These are phyloP conservation scores for Leucosporidium creatinivorum DNA, from an alignment of 768 basidiomycete species.

Conservation along the genomic window DNA sequence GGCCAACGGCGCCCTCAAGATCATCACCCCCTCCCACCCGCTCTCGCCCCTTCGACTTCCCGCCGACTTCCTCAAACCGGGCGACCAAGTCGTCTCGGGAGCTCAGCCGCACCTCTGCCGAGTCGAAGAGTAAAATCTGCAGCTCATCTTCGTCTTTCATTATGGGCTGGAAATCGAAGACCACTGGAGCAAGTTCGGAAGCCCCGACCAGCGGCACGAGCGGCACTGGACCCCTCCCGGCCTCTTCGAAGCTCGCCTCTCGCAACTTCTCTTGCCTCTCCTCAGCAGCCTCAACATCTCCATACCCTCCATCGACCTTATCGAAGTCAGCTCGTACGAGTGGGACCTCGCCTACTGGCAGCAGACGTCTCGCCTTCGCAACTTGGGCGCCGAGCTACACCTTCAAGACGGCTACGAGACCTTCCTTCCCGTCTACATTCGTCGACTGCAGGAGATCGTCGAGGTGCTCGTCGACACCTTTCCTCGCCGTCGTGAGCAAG, in stretches of 20 bases:
- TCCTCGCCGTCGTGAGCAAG: too few relatives aligned
- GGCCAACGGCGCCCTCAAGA: conserved; percentile 7
- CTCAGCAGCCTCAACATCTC: background rate
- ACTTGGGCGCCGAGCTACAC: too few relatives aligned
- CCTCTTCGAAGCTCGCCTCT: too few relatives aligned
- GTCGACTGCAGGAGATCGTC: too few relatives aligned
- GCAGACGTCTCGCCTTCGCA: too few relatives aligned
- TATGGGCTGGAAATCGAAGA: background rate
- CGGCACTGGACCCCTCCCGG: background rate
- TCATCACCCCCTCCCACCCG: conserved; percentile 5
- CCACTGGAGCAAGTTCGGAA: background rate
- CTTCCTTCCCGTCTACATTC: too few relatives aligned
- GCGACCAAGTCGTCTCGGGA: background rate
- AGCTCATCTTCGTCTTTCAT: background rate
- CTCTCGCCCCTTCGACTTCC: conserved; percentile 1
- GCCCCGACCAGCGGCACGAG: background rate
- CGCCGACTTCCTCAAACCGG: background rate
- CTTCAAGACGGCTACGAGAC: too few relatives aligned
- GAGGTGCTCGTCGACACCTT: too few relatives aligned
- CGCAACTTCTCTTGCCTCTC: too few relatives aligned
- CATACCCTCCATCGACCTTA: background rate
- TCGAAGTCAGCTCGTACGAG: background rate
- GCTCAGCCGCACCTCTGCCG: background rate
- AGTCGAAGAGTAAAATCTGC: background rate
- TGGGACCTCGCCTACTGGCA: background rate